Evolutionary conservation across 345 rosid genomes (phyloP).

Genomic region (Rhodamnia rubescens): DNA sequence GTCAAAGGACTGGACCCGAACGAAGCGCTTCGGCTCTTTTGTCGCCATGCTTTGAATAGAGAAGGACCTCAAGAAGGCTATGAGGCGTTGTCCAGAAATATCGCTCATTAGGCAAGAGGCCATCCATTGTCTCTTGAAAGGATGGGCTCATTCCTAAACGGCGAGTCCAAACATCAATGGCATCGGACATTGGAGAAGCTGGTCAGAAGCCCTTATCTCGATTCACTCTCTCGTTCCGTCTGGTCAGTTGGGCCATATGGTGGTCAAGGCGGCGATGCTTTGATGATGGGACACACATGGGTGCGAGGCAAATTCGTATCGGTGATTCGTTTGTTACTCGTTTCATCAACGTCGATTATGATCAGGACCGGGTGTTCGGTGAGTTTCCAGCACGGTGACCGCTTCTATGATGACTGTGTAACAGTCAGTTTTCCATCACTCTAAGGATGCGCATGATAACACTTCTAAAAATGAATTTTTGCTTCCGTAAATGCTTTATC

Average conservation of each 20-base stretch:
- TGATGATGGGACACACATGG: neutral
- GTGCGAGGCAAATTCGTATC: neutral
- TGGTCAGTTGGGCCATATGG: neutral
- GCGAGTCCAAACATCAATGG: too few relatives aligned
- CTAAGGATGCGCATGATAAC: too few relatives aligned
- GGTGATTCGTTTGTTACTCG: neutral
- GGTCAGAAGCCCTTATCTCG: neutral
- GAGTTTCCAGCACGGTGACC: neutral
- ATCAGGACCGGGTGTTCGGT: neutral
- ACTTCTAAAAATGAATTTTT: too few relatives aligned
- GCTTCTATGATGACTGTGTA: neutral
- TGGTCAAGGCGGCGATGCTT: neutral
- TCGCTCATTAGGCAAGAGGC: neutral
- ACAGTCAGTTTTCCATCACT: too few relatives aligned
- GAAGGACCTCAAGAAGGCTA: neutral
- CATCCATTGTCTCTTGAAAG: neutral
- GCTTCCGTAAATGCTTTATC: too few relatives aligned
- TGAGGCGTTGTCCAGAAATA: neutral
- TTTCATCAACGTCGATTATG: neutral
- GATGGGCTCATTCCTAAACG: neutral
- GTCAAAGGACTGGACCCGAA: neutral
- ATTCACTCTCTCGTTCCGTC: neutral
- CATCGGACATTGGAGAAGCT: neutral
- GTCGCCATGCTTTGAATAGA: neutral
- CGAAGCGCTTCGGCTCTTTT: neutral